Percentiles rank a stretch among this genome's conserved stretches.
Conservation (phyloP, 78 protist species). For the Cavenderia fasciculata region DNA sequence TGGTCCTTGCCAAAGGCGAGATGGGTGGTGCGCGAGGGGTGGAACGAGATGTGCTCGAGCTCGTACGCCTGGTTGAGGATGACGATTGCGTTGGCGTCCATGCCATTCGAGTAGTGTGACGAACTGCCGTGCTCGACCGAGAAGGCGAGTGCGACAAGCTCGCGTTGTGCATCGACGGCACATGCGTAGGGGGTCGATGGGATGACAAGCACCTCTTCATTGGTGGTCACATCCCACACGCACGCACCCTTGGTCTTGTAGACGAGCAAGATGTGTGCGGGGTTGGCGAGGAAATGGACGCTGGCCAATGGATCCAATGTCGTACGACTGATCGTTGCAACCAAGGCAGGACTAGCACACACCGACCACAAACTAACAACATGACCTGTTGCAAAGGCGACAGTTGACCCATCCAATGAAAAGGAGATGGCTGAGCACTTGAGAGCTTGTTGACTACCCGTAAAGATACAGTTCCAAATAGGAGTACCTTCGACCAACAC, state of each 20-base stretch:
- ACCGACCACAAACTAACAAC: background rate
- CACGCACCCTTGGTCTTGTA: background rate
- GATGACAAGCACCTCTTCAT: too few relatives aligned
- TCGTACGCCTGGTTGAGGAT: too few relatives aligned
- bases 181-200: too few relatives aligned
- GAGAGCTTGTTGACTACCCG: background rate
- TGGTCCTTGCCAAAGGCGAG: too few relatives aligned
- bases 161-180: too few relatives aligned
- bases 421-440: background rate
- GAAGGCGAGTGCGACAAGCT: too few relatives aligned
- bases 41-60: too few relatives aligned
- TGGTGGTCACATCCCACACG: conserved; percentile 17
- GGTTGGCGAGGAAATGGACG: background rate
- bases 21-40: too few relatives aligned
- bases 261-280: background rate
- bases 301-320: background rate
- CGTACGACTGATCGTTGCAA: background rate
- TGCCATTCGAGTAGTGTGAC: too few relatives aligned
- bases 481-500: background rate
- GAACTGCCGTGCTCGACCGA: too few relatives aligned
- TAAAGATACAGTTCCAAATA: conserved; percentile 29
- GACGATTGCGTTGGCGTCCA: too few relatives aligned
- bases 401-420: conserved; percentile 32
- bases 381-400: conserved; percentile 34
- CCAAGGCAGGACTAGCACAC: background rate